Conservation (phyloP, 208 protist genomes). For the Leishmania martiniquensis region DNA sequence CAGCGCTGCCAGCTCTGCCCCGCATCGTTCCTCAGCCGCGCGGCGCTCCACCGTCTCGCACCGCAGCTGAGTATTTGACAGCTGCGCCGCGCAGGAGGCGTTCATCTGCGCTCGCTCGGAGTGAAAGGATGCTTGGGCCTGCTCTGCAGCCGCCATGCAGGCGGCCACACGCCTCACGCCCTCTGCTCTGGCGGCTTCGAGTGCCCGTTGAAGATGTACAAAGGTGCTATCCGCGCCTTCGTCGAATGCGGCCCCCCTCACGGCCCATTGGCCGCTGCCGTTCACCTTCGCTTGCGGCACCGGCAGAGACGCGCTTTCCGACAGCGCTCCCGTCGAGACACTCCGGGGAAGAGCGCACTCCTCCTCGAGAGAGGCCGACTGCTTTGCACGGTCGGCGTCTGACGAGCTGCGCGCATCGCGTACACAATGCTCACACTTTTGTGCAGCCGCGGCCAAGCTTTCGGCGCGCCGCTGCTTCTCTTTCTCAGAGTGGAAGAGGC, state of each 20-base stretch:
- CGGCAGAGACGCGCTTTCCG: neutral
- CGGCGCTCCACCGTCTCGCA: conserved; percentile 15
- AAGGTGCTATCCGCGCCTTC: neutral
- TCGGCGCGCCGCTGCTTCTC: conserved; percentile 16
- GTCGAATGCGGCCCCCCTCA: neutral
- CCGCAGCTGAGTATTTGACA: neutral
- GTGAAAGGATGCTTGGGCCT: neutral
- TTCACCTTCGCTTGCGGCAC: conserved; percentile 2
- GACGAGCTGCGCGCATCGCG: neutral
- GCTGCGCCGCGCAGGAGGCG: conserved; percentile 2
- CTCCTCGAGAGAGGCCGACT: conserved; percentile 9
- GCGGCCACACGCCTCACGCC: conserved; percentile 2
- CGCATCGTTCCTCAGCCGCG: conserved; percentile 5
- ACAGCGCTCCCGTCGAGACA: neutral
- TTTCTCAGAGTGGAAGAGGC: conserved; percentile 10
- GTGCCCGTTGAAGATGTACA: neutral
- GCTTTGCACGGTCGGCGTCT: conserved; percentile 4
- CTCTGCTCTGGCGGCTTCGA: neutral
- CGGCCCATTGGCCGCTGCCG: conserved; percentile 10
- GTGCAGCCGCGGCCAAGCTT: neutral
- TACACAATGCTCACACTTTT: conserved; percentile 2
- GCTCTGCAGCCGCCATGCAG: conserved; percentile 8
- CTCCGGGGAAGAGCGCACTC: conserved; percentile 7
- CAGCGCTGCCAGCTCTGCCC: neutral
- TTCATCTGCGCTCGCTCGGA: conserved; percentile 8